A percentile compares a stretch with the other conserved stretches of the same genome.
These are phyloP conservation scores for Cucurbitaria berberidis DNA, from an alignment of 2,329 filamentous ascomycete genomes.

Conservation along the genomic window DNA sequence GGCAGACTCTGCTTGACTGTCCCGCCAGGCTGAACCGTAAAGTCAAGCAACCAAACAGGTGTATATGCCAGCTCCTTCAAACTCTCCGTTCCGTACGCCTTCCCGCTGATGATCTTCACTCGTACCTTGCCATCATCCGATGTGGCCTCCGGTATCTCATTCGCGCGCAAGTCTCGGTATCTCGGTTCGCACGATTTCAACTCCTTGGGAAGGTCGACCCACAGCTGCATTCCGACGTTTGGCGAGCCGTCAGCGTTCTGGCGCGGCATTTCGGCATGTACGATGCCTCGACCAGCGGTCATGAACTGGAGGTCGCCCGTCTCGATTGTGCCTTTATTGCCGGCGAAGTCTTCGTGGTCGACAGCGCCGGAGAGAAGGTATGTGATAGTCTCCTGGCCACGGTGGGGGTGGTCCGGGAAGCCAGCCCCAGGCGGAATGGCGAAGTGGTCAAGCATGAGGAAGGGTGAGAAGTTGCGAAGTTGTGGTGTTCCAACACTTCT, in stretches of 20 bases:
- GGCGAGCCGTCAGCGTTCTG: constrained; percentile 75
- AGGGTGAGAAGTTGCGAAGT: constrained; percentile 86
- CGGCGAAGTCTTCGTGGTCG: constrained; percentile 92
- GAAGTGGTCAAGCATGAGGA: constrained; percentile 95
- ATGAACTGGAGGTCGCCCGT: constrained; percentile 96
- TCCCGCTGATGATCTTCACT: constrained; percentile 90
- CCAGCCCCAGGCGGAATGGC: constrained; percentile 78
- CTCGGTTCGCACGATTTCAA: constrained; percentile 90
- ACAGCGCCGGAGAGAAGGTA: constrained; percentile 86
- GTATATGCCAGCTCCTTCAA: constrained; percentile 93
- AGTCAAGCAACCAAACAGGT: constrained; percentile 93
- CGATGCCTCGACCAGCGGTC: constrained; percentile 90
- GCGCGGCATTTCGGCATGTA: constrained; percentile 94
- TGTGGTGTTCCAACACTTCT: constrained; percentile 85
- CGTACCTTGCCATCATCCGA: constrained; percentile 74
- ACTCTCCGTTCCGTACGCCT: constrained; percentile 81
- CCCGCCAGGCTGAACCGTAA: constrained; percentile 80
- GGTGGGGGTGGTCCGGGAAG: constrained; percentile 84
- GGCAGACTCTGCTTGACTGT: constrained; percentile 77
- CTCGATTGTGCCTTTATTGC: constrained; percentile 81
- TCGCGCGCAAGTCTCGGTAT: constrained; percentile 81
- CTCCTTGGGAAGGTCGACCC: constrained; percentile 85
- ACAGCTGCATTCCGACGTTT: constrained; percentile 90
- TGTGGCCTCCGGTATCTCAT: constrained; percentile 78
- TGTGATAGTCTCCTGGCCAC: constrained; percentile 88